phyloP scores from a whole-genome alignment of 768 basidiomycete genomes.

The Filobasidium floriforme region DNA sequence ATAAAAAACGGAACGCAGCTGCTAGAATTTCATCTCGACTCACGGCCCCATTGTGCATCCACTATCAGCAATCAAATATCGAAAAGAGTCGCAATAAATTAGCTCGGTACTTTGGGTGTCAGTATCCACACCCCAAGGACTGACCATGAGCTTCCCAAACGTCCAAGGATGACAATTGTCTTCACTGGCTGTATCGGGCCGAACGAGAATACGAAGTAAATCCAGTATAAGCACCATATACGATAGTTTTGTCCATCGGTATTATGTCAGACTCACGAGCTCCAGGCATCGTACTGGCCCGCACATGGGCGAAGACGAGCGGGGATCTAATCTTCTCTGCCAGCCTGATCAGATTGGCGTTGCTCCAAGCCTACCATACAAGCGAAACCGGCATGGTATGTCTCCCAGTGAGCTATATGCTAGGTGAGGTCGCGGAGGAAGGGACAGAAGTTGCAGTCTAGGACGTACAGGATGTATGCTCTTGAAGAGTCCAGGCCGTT shows the following conservation, averaged over 20 bases:
- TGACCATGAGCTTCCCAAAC: conserved; percentile 83
- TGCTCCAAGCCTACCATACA: conserved; percentile 99
- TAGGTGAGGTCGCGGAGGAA: conserved; percentile 4
- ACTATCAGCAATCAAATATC: conserved; percentile 49
- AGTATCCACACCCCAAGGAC: conserved; percentile 27
- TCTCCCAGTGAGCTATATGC: no score
- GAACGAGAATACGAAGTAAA: not conserved
- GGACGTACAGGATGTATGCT: conserved; percentile 75
- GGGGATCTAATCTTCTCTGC: conserved; percentile 97
- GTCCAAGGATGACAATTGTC: conserved; percentile 71
- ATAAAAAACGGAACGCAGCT: not conserved
- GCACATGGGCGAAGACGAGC: conserved; percentile 88
- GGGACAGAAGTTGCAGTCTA: no score
- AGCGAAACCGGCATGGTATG: no score
- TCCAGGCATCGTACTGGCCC: conserved; percentile 64
- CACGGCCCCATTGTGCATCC: conserved; percentile 89
- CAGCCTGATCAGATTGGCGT: conserved; percentile 80
- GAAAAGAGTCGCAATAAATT: not conserved
- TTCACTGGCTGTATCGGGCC: conserved; percentile 35
- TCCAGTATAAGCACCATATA: no score
- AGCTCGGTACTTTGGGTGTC: not conserved
- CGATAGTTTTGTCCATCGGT: no score
- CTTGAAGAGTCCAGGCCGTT: conserved; percentile 81
- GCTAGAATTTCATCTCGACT: not conserved
- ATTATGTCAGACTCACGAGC: conserved; percentile 33